These are phyloP conservation scores for Fraxinus ornus DNA, from an alignment of 305 asterid species.

Conservation along the genomic window DNA sequence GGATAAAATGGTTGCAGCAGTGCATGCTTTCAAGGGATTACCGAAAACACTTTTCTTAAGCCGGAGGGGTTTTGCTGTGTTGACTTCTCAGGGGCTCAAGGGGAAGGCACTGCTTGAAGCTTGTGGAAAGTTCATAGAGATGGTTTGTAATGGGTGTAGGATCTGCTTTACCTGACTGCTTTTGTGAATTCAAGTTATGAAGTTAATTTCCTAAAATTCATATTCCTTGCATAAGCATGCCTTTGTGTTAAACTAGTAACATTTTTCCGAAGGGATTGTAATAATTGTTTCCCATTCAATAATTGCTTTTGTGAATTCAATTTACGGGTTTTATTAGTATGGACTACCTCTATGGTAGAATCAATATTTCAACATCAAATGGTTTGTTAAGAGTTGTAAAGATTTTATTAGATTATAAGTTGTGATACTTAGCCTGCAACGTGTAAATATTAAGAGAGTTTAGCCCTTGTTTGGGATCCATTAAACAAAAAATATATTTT, in stretches of 20 bases:
- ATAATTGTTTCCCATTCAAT: background rate
- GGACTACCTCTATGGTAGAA: background rate
- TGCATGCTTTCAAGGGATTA: conserved; percentile 74
- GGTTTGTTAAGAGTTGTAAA: background rate
- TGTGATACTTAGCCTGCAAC: too few relatives aligned
- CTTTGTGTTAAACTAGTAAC: too few relatives aligned
- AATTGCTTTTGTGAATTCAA: background rate
- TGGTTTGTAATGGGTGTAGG: conserved; percentile 84
- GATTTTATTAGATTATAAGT: too few relatives aligned
- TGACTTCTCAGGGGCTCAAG: conserved; percentile 51
- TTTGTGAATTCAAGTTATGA: conserved; percentile 62
- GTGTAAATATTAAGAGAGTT: too few relatives aligned
- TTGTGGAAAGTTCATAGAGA: conserved; percentile 77
- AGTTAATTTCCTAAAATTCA: background rate
- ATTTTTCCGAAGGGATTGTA: background rate
- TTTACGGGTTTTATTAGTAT: background rate
- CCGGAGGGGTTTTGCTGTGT: conserved; percentile 57
- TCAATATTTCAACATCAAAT: background rate
- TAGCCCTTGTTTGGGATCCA: too few relatives aligned
- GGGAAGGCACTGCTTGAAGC: conserved; percentile 60
- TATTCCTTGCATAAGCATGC: too few relatives aligned
- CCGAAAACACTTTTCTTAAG: conserved; percentile 65
- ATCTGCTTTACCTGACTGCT: conserved; percentile 89
- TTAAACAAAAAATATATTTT: too few relatives aligned
- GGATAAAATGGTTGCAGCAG: conserved; percentile 98